Base-by-base conservation (phyloP, 345 rosid genomes). In the Pistacia atlantica region DNA sequence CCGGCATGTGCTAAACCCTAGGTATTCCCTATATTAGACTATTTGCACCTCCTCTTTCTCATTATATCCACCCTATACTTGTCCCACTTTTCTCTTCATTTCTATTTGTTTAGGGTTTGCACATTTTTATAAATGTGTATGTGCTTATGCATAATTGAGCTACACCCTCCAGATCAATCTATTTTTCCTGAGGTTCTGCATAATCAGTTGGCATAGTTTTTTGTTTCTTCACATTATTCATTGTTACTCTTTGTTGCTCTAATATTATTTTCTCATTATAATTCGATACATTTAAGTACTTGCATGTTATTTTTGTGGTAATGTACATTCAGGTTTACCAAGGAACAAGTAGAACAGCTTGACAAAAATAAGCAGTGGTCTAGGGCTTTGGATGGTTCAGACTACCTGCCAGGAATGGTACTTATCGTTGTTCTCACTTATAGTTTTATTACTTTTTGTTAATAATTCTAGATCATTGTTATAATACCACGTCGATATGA, bases 371-470 rank as follows among this genome's bases (percentile, higher is more conserved):
- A 88, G 82, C 93, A 89, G 66, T 97, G 99, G 99, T 97, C 99
- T 52, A 91, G 97, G 83, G 94, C 97, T 68, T 97, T 97, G 77
- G 99, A 94, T 85, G 99, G 99, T 73, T 94, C 99, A 48, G 97
- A 96, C 85, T 94, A 96, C 79, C 97, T 96, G 76, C 99, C 99
- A 0, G 99, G 99, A 87, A 96, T 96, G 98, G 97, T 92, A 77
- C 12, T 38, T 20, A 11, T 58, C 18, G 33, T 71, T 67, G 8
- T 66, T n/a, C 59, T 66, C 28, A 42, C 62, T 49, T 67, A 48
- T 61, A 56, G 45, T 10, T 16, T 17, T 18, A 7, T 16, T 10
- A 18, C 16, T 57, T 20, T 51, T 56, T n/a, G 13, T 37, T 45
- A 68, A 25, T 38, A 11, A 28, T 66, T 22, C 56, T 45, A 48